Evolutionary conservation across 1,284 basidiomycete genomes (phyloP).

Genomic region (Austroboletus niveus): DNA sequence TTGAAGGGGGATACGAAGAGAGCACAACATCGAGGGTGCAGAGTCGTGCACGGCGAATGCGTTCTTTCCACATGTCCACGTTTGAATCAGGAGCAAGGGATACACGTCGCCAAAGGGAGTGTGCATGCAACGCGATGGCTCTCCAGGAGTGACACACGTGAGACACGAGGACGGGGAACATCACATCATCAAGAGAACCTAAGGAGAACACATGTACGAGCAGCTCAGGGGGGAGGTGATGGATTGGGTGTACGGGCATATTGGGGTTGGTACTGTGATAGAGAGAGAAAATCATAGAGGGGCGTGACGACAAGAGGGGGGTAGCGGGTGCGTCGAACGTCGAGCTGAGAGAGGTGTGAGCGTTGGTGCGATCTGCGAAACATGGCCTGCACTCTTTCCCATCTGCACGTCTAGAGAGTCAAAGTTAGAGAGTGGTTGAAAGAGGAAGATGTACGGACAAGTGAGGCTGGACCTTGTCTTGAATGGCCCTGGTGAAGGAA

Average conservation of each 20-base stretch:
- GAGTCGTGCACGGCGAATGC: constrained; percentile 53
- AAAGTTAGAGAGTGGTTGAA: constrained; percentile 5
- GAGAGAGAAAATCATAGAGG: constrained; percentile 30
- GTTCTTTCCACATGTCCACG: constrained; percentile 56
- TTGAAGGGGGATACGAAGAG: constrained; percentile 28
- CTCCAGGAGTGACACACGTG: constrained; percentile 67
- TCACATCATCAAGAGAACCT: constrained; percentile 52
- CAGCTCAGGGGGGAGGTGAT: constrained; percentile 56
- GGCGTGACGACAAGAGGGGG: constrained; percentile 8
- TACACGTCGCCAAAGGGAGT: constrained; percentile 59
- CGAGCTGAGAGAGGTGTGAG: not conserved
- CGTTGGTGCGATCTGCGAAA: constrained; percentile 27
- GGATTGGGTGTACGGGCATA: constrained; percentile 45
- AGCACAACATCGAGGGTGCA: constrained; percentile 60
- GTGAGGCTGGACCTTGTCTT: constrained; percentile 34
- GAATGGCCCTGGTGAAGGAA: constrained; percentile 36
- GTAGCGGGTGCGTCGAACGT: too few relatives aligned
- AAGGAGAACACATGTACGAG: constrained; percentile 59
- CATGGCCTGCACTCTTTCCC: constrained; percentile 20
- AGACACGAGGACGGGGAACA: constrained; percentile 57
- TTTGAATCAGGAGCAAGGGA: constrained; percentile 40
- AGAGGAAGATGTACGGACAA: constrained; percentile 22
- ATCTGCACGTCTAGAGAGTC: constrained; percentile 14
- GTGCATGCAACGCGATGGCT: constrained; percentile 52
- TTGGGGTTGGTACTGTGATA: constrained; percentile 17